These are phyloP conservation scores for Cladorrhinum sp. DNA, from an alignment of 2,329 filamentous ascomycete species.

Conservation along the genomic window DNA sequence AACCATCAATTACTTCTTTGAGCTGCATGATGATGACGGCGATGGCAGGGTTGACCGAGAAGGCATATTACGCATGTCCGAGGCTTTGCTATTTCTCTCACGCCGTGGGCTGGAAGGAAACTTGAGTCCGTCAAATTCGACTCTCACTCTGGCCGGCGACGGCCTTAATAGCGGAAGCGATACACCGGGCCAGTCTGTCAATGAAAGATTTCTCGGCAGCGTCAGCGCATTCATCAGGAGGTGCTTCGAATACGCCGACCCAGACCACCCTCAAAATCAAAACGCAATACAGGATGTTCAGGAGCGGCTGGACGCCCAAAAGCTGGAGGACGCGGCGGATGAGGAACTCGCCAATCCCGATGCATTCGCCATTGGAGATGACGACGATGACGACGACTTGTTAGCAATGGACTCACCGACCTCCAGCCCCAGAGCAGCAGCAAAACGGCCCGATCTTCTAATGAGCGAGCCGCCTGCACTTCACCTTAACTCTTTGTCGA, in stretches of 20 bases:
- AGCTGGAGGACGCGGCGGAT: constrained; percentile 30
- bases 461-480: constrained; percentile 25
- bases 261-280: constrained; percentile 69
- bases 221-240: constrained; percentile 93
- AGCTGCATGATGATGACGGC: constrained; percentile 89
- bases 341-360: constrained; percentile 37
- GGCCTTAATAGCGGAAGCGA: constrained; percentile 34
- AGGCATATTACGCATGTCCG: constrained; percentile 90
- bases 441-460: constrained; percentile 21
- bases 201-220: constrained; percentile 86
- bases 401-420: constrained; percentile 55
- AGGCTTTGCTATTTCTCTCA: constrained; percentile 88
- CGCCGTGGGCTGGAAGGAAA: constrained; percentile 78
- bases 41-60: constrained; percentile 93
- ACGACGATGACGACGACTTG: constrained; percentile 47
- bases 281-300: constrained; percentile 29
- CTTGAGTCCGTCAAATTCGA: constrained; percentile 62
- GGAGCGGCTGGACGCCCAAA: constrained; percentile 25
- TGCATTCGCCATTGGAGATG: constrained; percentile 72
- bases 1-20: constrained; percentile 96
- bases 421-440: constrained; percentile 38
- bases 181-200: constrained; percentile 57
- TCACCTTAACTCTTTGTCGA: constrained; percentile 20
- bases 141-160: constrained; percentile 48
- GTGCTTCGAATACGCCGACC: constrained; percentile 97